Evolutionary conservation across 2,329 filamentous ascomycete genomes (phyloP).

Genomic region (Pezicula carpinea): DNA sequence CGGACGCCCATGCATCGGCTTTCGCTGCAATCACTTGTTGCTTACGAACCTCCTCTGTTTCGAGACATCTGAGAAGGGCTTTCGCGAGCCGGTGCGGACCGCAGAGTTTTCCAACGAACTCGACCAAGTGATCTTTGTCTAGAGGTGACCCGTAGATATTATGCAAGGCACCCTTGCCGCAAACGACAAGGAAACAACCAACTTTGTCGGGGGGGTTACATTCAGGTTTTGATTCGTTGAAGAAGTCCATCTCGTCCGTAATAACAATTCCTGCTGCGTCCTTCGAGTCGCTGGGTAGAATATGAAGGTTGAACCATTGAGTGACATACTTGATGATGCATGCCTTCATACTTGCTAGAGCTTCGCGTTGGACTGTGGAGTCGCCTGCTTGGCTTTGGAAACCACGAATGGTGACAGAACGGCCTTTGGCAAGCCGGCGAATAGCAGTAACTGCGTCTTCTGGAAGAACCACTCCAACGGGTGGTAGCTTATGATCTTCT

Average conservation of each 20-base stretch:
- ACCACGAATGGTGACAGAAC: constrained; percentile 16
- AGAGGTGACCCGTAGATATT: constrained; percentile 13
- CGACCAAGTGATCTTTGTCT: constrained; percentile 11
- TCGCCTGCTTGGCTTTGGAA: constrained; percentile 11
- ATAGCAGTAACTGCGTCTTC: constrained; percentile 13
- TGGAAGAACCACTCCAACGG: not conserved
- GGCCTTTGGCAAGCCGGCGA: constrained; percentile 12
- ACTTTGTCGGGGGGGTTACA: constrained; percentile 2
- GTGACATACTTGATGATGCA: constrained; percentile 17
- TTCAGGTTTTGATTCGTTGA: constrained; percentile 4
- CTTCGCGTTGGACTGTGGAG: constrained; percentile 9
- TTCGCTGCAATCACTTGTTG: not conserved
- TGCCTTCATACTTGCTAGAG: constrained; percentile 12
- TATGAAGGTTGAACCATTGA: constrained; percentile 15
- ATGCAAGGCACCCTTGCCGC: constrained; percentile 13
- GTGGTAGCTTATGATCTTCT: not conserved
- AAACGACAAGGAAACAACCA: constrained; percentile 13
- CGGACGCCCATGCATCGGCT: constrained; percentile 8
- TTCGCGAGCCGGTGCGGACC: constrained; percentile 22
- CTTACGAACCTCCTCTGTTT: constrained; percentile 11
- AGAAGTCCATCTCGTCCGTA: constrained; percentile 15
- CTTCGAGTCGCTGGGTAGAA: constrained; percentile 3
- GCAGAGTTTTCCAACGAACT: constrained; percentile 20
- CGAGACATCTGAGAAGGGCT: constrained; percentile 19
- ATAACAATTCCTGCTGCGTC: constrained; percentile 14